Percentiles rank a stretch among this genome's conserved stretches.
Evolutionary conservation across 768 basidiomycete species (phyloP).

Genomic region (Pleurotus giganteus): DNA sequence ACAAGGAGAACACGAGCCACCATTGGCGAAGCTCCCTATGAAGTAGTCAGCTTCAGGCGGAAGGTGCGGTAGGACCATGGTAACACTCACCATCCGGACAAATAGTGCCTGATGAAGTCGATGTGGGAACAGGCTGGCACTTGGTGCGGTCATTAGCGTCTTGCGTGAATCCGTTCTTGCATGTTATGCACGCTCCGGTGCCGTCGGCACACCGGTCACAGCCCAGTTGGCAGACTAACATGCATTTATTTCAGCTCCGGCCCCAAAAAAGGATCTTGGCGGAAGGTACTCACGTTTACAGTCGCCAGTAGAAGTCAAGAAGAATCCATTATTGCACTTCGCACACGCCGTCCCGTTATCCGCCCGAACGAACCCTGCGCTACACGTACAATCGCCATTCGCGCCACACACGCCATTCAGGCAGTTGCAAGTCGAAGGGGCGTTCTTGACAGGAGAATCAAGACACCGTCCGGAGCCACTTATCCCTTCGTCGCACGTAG

Average conservation of each 20-base stretch:
- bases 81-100: slow-evolving; percentile 57
- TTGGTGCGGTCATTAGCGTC: slow-evolving; percentile 60
- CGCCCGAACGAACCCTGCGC: slow-evolving; percentile 56
- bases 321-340: slow-evolving; percentile 63
- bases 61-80: neutral
- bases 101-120: slow-evolving; percentile 47
- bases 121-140: slow-evolving; percentile 53
- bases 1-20: slow-evolving; percentile 53
- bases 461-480: slow-evolving; percentile 74
- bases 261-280: neutral
- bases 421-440: slow-evolving; percentile 72
- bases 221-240: slow-evolving; percentile 58
- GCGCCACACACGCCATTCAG: slow-evolving; percentile 71
- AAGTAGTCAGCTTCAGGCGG: neutral
- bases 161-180: slow-evolving; percentile 65
- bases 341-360: slow-evolving; percentile 67
- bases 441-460: slow-evolving; percentile 37
- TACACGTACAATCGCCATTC: slow-evolving; percentile 65
- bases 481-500: slow-evolving; percentile 72
- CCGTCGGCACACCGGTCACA: slow-evolving; percentile 61
- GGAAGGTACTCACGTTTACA: slow-evolving; percentile 49
- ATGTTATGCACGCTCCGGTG: slow-evolving; percentile 68
- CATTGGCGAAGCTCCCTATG: slow-evolving; percentile 43
- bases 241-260: neutral
- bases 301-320: slow-evolving; percentile 52